Evolutionary conservation across 495 filamentous ascomycete genomes (phyloP).

Genomic region (Melanomma pulvis-pyrius): DNA sequence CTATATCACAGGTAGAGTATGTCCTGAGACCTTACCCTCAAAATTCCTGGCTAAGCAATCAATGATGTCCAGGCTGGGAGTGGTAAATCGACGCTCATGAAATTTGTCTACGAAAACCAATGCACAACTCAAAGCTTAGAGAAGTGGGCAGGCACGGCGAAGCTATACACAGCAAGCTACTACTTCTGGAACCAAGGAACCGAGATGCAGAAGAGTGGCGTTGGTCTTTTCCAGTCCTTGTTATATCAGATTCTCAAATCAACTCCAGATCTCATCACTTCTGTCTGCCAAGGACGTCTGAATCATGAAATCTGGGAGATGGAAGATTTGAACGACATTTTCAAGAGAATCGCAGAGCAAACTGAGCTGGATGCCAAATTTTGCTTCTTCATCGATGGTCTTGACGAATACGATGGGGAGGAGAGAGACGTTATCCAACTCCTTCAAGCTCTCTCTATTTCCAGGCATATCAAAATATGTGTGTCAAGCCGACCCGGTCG

Average conservation of each 20-base stretch:
- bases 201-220: not conserved
- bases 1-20: too few relatives aligned
- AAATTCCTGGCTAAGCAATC: not conserved
- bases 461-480: not conserved
- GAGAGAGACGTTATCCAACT: not conserved
- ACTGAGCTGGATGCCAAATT: not conserved
- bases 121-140: not conserved
- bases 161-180: slow-evolving; percentile 7
- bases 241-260: slow-evolving; percentile 8
- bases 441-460: not conserved
- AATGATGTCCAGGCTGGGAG: slow-evolving; percentile 3
- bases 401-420: not conserved
- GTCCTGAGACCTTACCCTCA: not conserved
- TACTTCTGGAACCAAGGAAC: slow-evolving; percentile 12
- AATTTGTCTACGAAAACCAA: not conserved
- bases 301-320: not conserved
- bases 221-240: slow-evolving; percentile 5
- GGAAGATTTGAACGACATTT: not conserved
- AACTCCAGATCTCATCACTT: not conserved
- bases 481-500: not conserved
- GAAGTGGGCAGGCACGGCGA: not conserved
- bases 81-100: too few relatives aligned
- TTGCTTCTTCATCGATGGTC: slow-evolving; percentile 5
- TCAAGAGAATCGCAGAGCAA: not conserved
- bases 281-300: not conserved